Percentiles rank a stretch among this genome's conserved stretches.
phyloP scores from a whole-genome alignment of 1,284 basidiomycete genomes.

The Hymenochaete sp. region DNA sequence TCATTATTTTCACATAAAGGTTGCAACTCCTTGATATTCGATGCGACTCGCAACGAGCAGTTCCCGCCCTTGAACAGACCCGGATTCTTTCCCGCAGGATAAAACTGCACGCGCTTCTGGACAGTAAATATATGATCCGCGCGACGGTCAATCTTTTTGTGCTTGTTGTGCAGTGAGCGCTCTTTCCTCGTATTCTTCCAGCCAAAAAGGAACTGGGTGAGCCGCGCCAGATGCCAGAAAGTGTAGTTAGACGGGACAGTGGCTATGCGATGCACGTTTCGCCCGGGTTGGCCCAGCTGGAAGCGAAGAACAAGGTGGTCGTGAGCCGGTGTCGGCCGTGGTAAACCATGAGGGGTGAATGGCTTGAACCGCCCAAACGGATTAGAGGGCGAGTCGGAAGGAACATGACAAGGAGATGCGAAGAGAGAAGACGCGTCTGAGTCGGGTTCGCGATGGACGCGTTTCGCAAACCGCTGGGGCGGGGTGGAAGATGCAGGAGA shows the following conservation, averaged over 20 bases:
- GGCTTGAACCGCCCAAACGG: constrained; percentile 30
- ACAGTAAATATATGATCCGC: constrained; percentile 50
- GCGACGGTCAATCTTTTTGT: constrained; percentile 17
- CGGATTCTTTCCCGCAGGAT: constrained; percentile 30
- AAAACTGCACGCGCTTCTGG: constrained; percentile 37
- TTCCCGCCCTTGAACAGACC: constrained; percentile 46
- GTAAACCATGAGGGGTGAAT: constrained; percentile 30
- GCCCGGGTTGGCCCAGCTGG: constrained; percentile 35
- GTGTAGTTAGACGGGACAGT: constrained; percentile 65
- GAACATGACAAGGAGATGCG: constrained; percentile 20
- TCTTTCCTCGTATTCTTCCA: constrained; percentile 22
- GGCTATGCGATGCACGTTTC: constrained; percentile 52
- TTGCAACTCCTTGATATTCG: constrained; percentile 6
- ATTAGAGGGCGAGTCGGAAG: constrained; percentile 34
- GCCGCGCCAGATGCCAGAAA: constrained; percentile 52
- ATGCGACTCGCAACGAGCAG: constrained; percentile 23
- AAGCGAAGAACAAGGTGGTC: constrained; percentile 60
- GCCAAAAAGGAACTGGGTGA: constrained; percentile 57
- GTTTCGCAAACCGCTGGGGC: constrained; percentile 22
- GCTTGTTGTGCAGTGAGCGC: constrained; percentile 18
- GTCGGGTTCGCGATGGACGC: constrained; percentile 11
- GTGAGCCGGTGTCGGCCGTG: constrained; percentile 36
- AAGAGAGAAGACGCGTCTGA: constrained; percentile 14
- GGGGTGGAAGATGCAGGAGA: constrained; percentile 22
- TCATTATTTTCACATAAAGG: neutral